phyloP scores from a whole-genome alignment of 1,139 yeast species.

The Magnusiomyces ingens region DNA sequence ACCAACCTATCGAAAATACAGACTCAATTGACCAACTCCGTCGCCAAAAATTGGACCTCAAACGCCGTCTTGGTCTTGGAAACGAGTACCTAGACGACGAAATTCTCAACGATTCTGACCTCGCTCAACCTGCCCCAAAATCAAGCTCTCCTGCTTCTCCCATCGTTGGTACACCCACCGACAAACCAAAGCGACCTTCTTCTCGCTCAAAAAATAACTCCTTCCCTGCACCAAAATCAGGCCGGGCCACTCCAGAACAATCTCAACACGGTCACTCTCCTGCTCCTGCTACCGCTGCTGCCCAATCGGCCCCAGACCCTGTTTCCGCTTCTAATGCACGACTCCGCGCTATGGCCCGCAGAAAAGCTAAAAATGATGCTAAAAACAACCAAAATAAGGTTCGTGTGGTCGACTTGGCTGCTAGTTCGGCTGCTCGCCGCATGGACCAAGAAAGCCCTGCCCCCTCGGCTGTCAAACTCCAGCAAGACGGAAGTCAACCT shows the following conservation, averaged over 20 bases:
- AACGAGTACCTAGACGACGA: constrained; percentile 38
- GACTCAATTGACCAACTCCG: constrained; percentile 37
- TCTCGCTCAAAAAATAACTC: constrained; percentile 11
- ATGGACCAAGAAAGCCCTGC: constrained; percentile 27
- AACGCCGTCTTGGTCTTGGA: constrained; percentile 39
- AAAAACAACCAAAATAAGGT: constrained; percentile 50
- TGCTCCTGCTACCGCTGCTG: constrained; percentile 16
- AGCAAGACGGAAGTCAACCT: constrained; percentile 15
- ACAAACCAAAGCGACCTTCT: constrained; percentile 12
- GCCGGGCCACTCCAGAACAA: neutral
- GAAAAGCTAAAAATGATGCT: constrained; percentile 81
- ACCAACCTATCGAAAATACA: constrained; percentile 32
- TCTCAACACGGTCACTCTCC: constrained; percentile 15
- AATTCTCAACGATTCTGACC: constrained; percentile 30
- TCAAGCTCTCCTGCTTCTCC: constrained; percentile 19
- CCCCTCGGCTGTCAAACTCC: constrained; percentile 18
- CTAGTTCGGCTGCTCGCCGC: constrained; percentile 65
- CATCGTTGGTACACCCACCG: constrained; percentile 13
- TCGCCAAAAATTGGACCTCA: constrained; percentile 36
- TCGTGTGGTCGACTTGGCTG: constrained; percentile 66
- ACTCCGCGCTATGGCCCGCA: constrained; percentile 85
- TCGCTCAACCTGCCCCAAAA: constrained; percentile 19
- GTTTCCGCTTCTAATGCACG: constrained; percentile 55
- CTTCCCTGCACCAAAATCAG: constrained; percentile 4
- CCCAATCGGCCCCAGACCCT: constrained; percentile 17